phyloP scores from a whole-genome alignment of 495 filamentous ascomycete genomes.

The Podospora didyma region DNA sequence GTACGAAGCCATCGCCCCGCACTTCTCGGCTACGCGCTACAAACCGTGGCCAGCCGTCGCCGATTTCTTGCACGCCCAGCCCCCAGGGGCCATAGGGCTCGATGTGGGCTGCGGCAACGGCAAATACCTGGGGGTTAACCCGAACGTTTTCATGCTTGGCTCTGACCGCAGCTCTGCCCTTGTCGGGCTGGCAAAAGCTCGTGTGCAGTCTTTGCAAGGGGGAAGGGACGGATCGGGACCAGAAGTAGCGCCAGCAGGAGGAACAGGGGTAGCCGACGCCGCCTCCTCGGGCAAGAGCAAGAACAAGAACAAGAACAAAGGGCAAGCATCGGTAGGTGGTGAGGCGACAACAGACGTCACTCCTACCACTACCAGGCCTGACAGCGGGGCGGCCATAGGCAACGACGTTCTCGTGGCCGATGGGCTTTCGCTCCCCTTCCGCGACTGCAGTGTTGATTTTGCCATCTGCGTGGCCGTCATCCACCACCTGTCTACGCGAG shows the following conservation, averaged over 20 bases:
- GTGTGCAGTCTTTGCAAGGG: slow-evolving; percentile 27
- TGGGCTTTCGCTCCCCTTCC: slow-evolving; percentile 69
- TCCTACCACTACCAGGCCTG: slow-evolving; percentile 5
- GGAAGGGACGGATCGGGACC: not conserved
- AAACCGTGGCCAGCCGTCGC: slow-evolving; percentile 97
- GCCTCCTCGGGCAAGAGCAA: not conserved
- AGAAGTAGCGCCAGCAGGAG: not conserved
- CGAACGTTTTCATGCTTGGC: slow-evolving; percentile 73
- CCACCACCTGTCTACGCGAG: slow-evolving; percentile 86
- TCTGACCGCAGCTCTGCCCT: slow-evolving; percentile 84
- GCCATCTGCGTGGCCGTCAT: slow-evolving; percentile 92
- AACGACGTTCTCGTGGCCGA: slow-evolving; percentile 61
- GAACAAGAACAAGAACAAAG: slow-evolving; percentile 7
- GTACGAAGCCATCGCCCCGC: slow-evolving; percentile 89
- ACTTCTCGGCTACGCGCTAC: slow-evolving; percentile 93
- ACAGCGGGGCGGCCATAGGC: slow-evolving; percentile 8
- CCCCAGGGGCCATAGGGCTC: slow-evolving; percentile 74
- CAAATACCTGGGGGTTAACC: slow-evolving; percentile 84
- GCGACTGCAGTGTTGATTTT: slow-evolving; percentile 71
- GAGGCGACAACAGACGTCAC: not conserved
- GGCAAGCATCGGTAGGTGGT: not conserved
- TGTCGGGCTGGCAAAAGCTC: slow-evolving; percentile 63
- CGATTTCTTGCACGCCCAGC: slow-evolving; percentile 64
- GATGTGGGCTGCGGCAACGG: slow-evolving; percentile 96
- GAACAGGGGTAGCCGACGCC: not conserved